Base-by-base conservation (phyloP, 179 eudicot genomes). In the Camellia oleifera region DNA sequence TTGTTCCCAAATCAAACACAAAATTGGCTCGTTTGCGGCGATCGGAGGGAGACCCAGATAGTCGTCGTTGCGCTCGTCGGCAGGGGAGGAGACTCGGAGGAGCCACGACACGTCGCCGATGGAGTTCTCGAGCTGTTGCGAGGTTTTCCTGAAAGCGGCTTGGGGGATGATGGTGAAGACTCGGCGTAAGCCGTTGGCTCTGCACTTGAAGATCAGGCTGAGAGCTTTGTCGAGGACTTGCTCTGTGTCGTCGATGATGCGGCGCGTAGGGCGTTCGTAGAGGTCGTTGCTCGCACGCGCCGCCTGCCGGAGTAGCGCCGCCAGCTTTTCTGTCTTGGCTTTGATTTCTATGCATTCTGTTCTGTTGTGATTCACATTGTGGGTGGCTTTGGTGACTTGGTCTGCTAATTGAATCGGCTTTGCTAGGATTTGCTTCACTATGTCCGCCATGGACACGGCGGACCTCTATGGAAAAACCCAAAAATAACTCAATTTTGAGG, bases 1-100 rank as follows among this genome's bases (percentile, higher is more conserved):
- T 79, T 95, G 98, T 71, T 92, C 98, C 99, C 99, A 95, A 3
- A 95, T 95, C 0, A 94, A 80, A 56, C 94, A 91, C 20, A 95
- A 72, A 18, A 95, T 94, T 0, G 98, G 99, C 89, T 95, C 99
- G 20, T 94, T 94, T 5, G 99, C 93, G 0, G 99, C 99, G 52
- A 95, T 95, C 0, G 99, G 99, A 4, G 99, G 99, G 0, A 94
- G 84, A 0, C 99, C 99, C 0, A 93, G 83, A 76, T 87, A 90
- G 52, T 85, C 97, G n/a, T 85, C 90, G 18, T 78, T 93, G 0
- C 85, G 86, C 0, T 89, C 84, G n/a, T 87, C 89, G 0, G 86
- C 92, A 0, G 91, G 78, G 2, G 88, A 85, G n/a, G 99, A 92
- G 13, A 94, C 97, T 0, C 97, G 90, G 56, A 95, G 89, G 17